phyloP scores from a whole-genome alignment of 2,329 filamentous ascomycete species.

The Trichophyton verrucosum region DNA sequence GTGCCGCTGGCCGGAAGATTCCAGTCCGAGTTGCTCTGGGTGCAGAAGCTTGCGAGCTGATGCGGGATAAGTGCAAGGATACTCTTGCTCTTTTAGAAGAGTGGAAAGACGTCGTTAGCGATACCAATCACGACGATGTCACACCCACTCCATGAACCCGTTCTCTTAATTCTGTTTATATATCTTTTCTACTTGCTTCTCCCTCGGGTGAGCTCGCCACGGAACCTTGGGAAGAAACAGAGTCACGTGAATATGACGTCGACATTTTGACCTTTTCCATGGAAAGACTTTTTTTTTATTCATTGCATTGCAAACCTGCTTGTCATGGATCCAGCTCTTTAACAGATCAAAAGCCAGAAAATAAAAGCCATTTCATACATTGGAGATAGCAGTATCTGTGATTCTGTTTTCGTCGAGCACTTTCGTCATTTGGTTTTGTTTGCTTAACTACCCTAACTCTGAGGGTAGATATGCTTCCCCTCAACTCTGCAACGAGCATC shows the following conservation, averaged over 20 bases:
- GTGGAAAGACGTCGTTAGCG: constrained; percentile 37
- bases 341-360: neutral
- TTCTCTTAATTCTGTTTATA: neutral
- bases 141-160: neutral
- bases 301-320: neutral
- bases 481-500: constrained; percentile 46
- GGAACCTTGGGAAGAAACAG: neutral
- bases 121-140: constrained; percentile 20
- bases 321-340: neutral
- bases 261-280: neutral
- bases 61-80: constrained; percentile 34
- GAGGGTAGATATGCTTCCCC: constrained; percentile 20
- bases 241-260: constrained; percentile 5
- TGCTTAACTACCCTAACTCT: neutral
- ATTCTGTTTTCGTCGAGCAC: neutral
- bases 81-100: constrained; percentile 37
- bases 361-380: neutral
- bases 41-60: constrained; percentile 34
- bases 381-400: neutral
- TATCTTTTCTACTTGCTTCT: neutral
- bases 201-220: neutral
- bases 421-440: neutral
- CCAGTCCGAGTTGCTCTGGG: constrained; percentile 46
- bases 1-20: constrained; percentile 38
- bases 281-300: neutral